phyloP scores from a whole-genome alignment of 257 asterid genomes.

The Ligustrum vulgare region DNA sequence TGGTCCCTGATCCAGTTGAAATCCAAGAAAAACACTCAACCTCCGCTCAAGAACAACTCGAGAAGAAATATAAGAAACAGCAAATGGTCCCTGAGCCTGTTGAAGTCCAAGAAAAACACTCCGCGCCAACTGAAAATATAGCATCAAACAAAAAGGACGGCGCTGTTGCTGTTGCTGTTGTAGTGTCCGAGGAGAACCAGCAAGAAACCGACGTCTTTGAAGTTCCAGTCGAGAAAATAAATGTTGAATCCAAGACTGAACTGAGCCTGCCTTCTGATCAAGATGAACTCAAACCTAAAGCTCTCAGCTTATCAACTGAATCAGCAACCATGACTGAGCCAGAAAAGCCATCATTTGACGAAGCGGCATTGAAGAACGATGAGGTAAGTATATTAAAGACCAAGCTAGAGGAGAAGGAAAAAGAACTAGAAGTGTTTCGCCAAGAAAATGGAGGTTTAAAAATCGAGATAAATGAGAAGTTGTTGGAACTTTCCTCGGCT shows the following conservation, averaged over 20 bases:
- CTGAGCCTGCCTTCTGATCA: constrained; percentile 29
- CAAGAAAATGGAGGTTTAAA: constrained; percentile 53
- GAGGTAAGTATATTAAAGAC: constrained; percentile 42
- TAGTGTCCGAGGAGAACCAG: constrained; percentile 43
- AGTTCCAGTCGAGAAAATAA: constrained; percentile 51
- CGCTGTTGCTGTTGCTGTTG: not conserved
- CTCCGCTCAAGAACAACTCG: constrained; percentile 59
- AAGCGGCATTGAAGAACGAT: constrained; percentile 47
- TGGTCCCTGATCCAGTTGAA: constrained; percentile 26
- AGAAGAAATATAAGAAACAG: constrained; percentile 55
- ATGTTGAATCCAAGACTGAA: constrained; percentile 35
- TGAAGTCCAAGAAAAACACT: constrained; percentile 36
- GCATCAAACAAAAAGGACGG: constrained; percentile 27
- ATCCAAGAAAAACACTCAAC: constrained; percentile 38
- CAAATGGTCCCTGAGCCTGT: constrained; percentile 28
- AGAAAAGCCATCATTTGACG: constrained; percentile 37
- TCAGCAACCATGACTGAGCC: constrained; percentile 31
- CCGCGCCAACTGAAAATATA: constrained; percentile 26
- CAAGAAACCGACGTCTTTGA: constrained; percentile 76
- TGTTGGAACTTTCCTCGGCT: constrained; percentile 36
- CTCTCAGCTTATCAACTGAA: constrained; percentile 24
- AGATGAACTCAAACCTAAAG: constrained; percentile 31
- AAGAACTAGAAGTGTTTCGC: constrained; percentile 34
- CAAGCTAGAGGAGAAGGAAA: constrained; percentile 57
- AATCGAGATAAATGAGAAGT: constrained; percentile 45